A percentile compares a stretch with the other conserved stretches of the same genome.
phyloP scores from a whole-genome alignment of 192 early-diverging fungal genomes.

The Podila minutissima region DNA sequence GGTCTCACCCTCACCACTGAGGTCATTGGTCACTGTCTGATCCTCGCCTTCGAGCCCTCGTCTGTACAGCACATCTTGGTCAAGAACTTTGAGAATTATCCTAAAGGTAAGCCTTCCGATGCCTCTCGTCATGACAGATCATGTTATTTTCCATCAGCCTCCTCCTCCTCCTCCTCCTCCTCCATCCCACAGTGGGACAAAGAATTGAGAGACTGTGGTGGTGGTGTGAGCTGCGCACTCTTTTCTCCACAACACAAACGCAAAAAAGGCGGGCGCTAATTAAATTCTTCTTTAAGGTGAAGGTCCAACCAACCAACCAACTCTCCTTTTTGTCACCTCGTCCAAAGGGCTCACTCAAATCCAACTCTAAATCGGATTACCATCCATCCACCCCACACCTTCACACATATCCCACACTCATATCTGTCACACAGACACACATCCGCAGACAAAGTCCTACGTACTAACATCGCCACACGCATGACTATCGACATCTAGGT shows the following conservation, averaged over 20 bases:
- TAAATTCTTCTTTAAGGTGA: background rate
- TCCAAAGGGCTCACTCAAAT: background rate
- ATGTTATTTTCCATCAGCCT: background rate
- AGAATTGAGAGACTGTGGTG: background rate
- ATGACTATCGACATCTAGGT: conserved; percentile 8
- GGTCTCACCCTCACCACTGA: conserved; percentile 40
- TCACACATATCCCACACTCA: background rate
- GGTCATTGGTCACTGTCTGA: conserved; percentile 42
- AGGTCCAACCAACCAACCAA: background rate
- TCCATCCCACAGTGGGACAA: background rate
- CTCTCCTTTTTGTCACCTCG: background rate
- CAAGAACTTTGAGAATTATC: conserved; percentile 55
- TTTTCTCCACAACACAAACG: conserved; percentile 2
- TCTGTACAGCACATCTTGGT: conserved; percentile 51
- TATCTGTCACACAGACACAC: background rate
- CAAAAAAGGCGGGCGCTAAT: background rate
- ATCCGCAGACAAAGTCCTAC: background rate
- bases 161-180: background rate
- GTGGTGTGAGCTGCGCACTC: background rate
- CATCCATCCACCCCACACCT: background rate
- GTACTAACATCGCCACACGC: background rate
- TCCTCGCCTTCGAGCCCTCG: conserved; percentile 45
- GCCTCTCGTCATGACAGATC: background rate
- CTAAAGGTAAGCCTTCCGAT: conserved; percentile 27
- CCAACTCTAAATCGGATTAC: background rate